Base-by-base conservation (phyloP, 2,329 filamentous ascomycete species). In the Trichoderma lentiforme region DNA sequence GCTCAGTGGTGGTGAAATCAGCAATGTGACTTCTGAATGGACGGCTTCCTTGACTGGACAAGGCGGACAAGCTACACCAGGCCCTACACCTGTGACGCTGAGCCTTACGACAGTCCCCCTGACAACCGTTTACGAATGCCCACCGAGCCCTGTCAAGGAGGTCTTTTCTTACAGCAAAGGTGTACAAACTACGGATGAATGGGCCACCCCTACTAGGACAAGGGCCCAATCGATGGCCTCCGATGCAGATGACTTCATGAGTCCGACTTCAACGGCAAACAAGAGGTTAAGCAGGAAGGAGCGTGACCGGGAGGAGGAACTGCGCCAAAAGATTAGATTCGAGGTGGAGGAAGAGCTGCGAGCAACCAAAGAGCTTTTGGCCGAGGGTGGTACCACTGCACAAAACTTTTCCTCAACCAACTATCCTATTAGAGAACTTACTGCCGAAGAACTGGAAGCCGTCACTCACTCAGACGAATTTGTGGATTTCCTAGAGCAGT, bases 91-190 rank as follows among this genome's bases (percentile, higher is more conserved):
- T n/a, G 84, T 85, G 30, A 84, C 87, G 18, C 93, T 95, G 78
- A 91, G 90, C 3, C 88, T 97, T 24, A 92, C 90, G 8, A 92
- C 94, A 1, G 90, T 89, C 12, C 87, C 92, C 8, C 86, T 94
- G 68, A 90, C 91, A 21, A 94, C 93, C 39, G 88, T 96, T 73
- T 94, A 92, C 82, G 95, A 97, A 81, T 92, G 90, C 74, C 90
- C 92, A 2, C 92, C 93, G 1, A 91, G 90, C 24, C 90, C 92
- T 39, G 89, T 91, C 70, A 89, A 92, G 75, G 96, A 99, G 81
- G 86, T 97, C 73, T 94, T 97, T 79, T 97, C 94, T 68, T 99
- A 99, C 86, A 98, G 93, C 86, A 98, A 98, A 84, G 95, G 91
- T 71, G 94, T 98, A 26, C 97, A 99, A 82, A 98, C 96, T 18